These are phyloP conservation scores for Diplodia sapinea DNA, from an alignment of 2,329 filamentous ascomycete genomes.

Conservation along the genomic window DNA sequence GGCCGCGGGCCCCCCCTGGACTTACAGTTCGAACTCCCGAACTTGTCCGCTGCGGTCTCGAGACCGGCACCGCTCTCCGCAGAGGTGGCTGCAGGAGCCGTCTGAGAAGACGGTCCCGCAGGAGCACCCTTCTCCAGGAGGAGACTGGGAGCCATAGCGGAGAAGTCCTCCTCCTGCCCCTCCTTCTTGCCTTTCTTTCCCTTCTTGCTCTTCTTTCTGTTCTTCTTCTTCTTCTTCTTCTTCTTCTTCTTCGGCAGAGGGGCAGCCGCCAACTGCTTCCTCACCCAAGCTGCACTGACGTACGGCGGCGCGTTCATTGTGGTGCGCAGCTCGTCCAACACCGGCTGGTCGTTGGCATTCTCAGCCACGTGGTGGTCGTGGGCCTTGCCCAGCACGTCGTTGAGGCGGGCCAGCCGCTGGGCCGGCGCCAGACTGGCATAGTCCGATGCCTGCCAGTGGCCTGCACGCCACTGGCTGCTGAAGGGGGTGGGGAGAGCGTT, in stretches of 20 bases:
- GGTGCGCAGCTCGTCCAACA: neutral
- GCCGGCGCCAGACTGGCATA: neutral
- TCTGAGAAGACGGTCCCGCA: too few species aligned
- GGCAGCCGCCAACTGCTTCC: neutral
- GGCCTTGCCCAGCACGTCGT: conserved; percentile 11
- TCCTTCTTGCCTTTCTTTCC: neutral
- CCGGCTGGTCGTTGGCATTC: neutral
- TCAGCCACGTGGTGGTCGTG: conserved; percentile 2
- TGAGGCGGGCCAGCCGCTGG: neutral
- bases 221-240: neutral
- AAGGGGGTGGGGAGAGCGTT: neutral
- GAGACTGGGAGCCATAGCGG: neutral
- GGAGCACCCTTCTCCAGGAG: too few species aligned
- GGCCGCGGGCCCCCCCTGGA: too few species aligned
- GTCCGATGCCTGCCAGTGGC: conserved; percentile 3
- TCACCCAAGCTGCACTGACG: neutral
- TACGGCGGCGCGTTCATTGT: conserved; percentile 3
- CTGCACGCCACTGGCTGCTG: neutral
- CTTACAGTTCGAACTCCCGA: neutral
- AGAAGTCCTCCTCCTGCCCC: neutral
- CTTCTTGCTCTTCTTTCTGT: neutral
- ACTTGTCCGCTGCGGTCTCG: too few species aligned
- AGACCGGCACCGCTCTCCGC: too few species aligned
- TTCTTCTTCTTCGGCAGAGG: neutral
- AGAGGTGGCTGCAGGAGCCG: neutral